Conservation (phyloP, 768 basidiomycete genomes). For the Suillus brevipes region DNA sequence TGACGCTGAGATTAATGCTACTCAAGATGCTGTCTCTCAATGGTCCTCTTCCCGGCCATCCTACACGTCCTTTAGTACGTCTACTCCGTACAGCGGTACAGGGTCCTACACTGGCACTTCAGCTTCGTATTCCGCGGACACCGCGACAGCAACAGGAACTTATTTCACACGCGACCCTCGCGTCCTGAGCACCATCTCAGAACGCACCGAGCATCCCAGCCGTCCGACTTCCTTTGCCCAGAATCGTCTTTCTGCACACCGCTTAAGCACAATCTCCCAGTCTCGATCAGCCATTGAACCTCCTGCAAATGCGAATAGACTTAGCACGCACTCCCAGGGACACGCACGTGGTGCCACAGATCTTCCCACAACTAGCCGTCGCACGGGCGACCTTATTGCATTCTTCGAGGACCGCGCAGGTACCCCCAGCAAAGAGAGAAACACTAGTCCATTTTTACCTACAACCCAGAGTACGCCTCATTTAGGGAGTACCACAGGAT, state of each 20-base stretch:
- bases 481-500: slow-evolving; percentile 35
- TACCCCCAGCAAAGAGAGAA: slow-evolving; percentile 44
- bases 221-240: slow-evolving; percentile 49
- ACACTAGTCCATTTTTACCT: slow-evolving; percentile 36
- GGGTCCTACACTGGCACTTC: slow-evolving; percentile 34
- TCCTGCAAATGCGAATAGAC: slow-evolving; percentile 15
- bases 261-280: slow-evolving; percentile 19
- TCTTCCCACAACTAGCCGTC: slow-evolving; percentile 49
- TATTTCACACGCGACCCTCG: slow-evolving; percentile 43
- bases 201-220: slow-evolving; percentile 69
- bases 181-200: slow-evolving; percentile 73
- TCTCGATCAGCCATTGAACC: slow-evolving; percentile 34
- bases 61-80: slow-evolving; percentile 1
- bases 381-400: slow-evolving; percentile 71
- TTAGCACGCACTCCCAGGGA: slow-evolving; percentile 3
- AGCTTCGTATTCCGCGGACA: slow-evolving; percentile 29
- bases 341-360: slow-evolving; percentile 21
- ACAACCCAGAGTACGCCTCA: slow-evolving; percentile 43
- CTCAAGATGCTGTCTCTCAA: slow-evolving; percentile 63
- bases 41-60: slow-evolving; percentile 51
- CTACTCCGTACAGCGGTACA: slow-evolving; percentile 33
- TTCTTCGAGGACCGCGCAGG: slow-evolving; percentile 63
- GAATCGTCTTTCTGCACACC: slow-evolving; percentile 6
- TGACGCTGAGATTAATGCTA: slow-evolving; percentile 65
- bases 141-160: slow-evolving; percentile 31